A percentile compares a stretch with the other conserved stretches of the same genome.
Conservation (phyloP, 2,329 filamentous ascomycete genomes). For the Allantophomopsis lycopodina region DNA sequence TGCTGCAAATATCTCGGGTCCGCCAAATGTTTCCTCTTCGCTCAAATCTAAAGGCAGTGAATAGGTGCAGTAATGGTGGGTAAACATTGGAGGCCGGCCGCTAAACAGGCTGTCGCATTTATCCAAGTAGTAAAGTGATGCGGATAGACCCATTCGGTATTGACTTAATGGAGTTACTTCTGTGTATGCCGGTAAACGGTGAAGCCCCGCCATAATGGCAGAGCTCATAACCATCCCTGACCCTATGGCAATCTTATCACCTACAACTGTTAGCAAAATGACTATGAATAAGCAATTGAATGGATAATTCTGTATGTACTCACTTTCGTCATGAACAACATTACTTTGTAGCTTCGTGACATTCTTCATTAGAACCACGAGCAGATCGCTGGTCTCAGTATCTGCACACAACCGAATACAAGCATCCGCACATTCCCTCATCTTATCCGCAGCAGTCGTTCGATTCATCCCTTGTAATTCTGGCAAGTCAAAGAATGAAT, state of each 20-base stretch:
- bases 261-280: conserved; percentile 1
- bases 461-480: too few relatives aligned
- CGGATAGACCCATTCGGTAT: conserved; percentile 13
- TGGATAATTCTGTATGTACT: conserved; percentile 1
- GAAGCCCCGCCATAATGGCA: conserved; percentile 11
- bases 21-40: conserved; percentile 10
- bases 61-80: conserved; percentile 11
- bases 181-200: conserved; percentile 8
- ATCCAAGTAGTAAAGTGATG: conserved; percentile 10
- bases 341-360: conserved; percentile 10
- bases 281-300: background rate
- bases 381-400: conserved; percentile 9
- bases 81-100: conserved; percentile 13
- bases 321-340: conserved; percentile 15
- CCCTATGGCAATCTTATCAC: background rate
- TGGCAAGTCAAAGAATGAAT: conserved; percentile 9
- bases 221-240: conserved; percentile 9
- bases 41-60: conserved; percentile 12
- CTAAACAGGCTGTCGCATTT: conserved; percentile 12
- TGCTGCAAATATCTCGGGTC: conserved; percentile 6
- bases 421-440: conserved; percentile 16
- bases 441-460: conserved; percentile 1
- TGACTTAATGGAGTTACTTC: conserved; percentile 13
- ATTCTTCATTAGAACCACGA: conserved; percentile 8
- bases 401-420: conserved; percentile 9